A percentile compares a stretch with the other conserved stretches of the same genome.
Conservation (phyloP, 1,284 basidiomycete species). For the Cryptococcus hybrid region DNA sequence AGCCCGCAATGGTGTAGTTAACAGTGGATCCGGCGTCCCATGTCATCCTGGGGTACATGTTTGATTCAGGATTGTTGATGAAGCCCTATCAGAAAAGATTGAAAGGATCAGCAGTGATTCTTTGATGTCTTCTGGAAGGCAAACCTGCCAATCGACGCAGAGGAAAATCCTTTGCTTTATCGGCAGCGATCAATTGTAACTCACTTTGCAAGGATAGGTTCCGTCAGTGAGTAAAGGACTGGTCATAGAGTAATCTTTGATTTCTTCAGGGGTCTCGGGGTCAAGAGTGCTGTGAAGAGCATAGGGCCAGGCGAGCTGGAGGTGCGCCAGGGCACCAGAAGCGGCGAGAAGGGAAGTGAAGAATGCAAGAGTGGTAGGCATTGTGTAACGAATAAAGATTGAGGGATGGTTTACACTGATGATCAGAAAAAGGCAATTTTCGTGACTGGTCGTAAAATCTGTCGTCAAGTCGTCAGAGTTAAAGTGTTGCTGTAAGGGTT, state of each 20-base stretch:
- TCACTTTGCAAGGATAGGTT: conserved; percentile 50
- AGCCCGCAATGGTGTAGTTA: conserved; percentile 37
- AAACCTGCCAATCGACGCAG: neutral
- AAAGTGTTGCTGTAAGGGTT: too few species aligned
- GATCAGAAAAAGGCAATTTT: too few species aligned
- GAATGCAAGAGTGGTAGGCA: conserved; percentile 1
- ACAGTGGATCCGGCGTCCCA: conserved; percentile 33
- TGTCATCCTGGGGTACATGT: conserved; percentile 35
- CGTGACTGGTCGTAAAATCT: too few species aligned
- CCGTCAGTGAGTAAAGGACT: conserved; percentile 41
- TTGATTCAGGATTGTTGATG: conserved; percentile 33
- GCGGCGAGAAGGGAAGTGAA: conserved; percentile 11
- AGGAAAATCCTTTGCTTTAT: neutral
- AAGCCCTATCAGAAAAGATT: conserved; percentile 29
- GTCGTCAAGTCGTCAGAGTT: too few species aligned
- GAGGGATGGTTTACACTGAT: too few species aligned
- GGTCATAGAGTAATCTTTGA: conserved; percentile 49
- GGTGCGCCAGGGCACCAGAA: conserved; percentile 34
- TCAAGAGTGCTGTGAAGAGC: conserved; percentile 38
- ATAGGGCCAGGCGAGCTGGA: conserved; percentile 41
- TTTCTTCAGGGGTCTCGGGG: conserved; percentile 29
- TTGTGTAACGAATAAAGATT: neutral
- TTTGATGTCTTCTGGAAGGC: neutral
- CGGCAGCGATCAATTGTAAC: conserved; percentile 1
- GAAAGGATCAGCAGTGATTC: neutral